These are phyloP conservation scores for Fermentozyma sake DNA, from an alignment of 1,139 yeast species.

Conservation along the genomic window DNA sequence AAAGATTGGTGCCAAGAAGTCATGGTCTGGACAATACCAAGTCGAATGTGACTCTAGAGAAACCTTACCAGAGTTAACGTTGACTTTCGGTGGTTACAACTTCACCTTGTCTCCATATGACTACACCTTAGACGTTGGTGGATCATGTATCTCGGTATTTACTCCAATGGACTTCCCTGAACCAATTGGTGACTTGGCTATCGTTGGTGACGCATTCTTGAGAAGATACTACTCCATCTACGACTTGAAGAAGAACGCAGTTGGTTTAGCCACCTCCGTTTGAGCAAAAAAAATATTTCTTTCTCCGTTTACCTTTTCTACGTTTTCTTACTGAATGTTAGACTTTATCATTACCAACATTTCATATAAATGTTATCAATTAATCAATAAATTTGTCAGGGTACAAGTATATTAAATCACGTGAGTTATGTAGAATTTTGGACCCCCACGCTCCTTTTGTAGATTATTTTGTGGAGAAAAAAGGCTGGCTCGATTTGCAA, in stretches of 20 bases:
- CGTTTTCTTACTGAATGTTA: no score
- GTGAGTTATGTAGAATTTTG: no score
- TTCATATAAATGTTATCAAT: no score
- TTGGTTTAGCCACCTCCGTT: conserved; percentile 69
- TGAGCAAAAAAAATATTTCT: no score
- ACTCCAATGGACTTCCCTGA: conserved; percentile 97
- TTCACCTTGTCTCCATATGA: conserved; percentile 85
- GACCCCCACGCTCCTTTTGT: no score
- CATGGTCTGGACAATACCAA: conserved; percentile 96
- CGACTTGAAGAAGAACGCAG: conserved; percentile 84
- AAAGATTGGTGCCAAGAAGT: conserved; percentile 93
- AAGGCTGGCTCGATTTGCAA: no score
- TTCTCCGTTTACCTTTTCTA: no score
- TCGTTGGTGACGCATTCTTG: conserved; percentile 94
- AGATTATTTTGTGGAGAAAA: no score
- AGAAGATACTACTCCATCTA: conserved; percentile 92
- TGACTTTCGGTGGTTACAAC: conserved; percentile 83
- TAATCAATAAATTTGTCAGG: no score
- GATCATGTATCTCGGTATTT: conserved; percentile 92
- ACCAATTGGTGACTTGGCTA: conserved; percentile 94
- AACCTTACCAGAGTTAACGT: conserved; percentile 82
- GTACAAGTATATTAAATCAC: no score
- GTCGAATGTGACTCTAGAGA: conserved; percentile 85
- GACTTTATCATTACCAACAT: no score
- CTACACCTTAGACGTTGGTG: conserved; percentile 88